A percentile compares a stretch with the other conserved stretches of the same genome.
phyloP scores from a whole-genome alignment of 257 asterid genomes.

The Paraleonurus japonicus region DNA sequence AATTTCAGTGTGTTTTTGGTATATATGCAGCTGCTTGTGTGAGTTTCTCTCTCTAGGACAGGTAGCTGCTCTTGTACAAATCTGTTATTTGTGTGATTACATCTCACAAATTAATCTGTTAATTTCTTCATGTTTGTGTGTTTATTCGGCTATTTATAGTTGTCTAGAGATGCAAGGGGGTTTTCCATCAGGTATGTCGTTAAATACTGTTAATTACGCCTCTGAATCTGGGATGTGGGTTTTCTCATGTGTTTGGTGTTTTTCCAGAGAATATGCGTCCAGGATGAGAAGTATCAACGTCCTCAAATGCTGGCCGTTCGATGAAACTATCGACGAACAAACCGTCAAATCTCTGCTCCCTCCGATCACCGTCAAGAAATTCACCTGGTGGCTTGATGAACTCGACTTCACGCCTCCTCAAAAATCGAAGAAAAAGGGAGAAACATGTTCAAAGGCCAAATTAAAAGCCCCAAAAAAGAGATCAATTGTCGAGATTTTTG shows the following conservation, averaged over 20 bases:
- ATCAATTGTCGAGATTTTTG: conserved; percentile 68
- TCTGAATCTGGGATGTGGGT: background rate
- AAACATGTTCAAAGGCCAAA: conserved; percentile 28
- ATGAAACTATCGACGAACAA: conserved; percentile 31
- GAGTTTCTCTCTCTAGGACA: conserved; percentile 34
- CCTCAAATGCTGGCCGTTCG: conserved; percentile 80
- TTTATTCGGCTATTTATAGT: background rate
- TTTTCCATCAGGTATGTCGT: conserved; percentile 45
- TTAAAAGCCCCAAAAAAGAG: conserved; percentile 57
- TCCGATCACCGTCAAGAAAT: conserved; percentile 57
- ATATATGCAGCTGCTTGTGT: no score
- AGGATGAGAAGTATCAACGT: conserved; percentile 64
- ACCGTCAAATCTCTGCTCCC: conserved; percentile 48
- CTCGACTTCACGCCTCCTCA: conserved; percentile 18
- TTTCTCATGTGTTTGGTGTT: conserved; percentile 1
- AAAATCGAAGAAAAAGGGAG: conserved; percentile 8
- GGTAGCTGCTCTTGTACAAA: background rate
- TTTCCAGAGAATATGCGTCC: conserved; percentile 56
- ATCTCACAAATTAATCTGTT: background rate
- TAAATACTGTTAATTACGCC: background rate
- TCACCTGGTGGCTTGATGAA: conserved; percentile 69
- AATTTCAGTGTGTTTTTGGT: background rate
- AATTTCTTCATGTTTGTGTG: background rate
- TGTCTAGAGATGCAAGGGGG: conserved; percentile 39
- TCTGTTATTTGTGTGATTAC: conserved; percentile 10